phyloP scores from a whole-genome alignment of 169 alveolate species.

The Miamiensis avidus region DNA sequence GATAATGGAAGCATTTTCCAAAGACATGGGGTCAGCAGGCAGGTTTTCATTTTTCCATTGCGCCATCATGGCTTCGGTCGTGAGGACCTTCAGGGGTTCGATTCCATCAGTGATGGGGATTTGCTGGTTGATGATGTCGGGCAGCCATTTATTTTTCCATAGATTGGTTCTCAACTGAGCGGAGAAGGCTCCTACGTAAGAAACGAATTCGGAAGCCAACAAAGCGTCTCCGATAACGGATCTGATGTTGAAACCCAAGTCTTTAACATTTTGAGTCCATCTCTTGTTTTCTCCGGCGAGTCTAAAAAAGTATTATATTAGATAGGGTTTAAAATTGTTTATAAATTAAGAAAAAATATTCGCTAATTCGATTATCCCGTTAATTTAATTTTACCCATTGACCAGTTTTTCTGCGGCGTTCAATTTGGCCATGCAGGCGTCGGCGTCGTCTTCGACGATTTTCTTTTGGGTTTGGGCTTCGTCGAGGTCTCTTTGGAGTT shows the following conservation, averaged over 20 bases:
- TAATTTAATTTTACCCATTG: too few species aligned
- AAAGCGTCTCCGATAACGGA: conserved; percentile 94
- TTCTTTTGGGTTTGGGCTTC: conserved; percentile 88
- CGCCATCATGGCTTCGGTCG: conserved; percentile 93
- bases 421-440: conserved; percentile 87
- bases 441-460: conserved; percentile 89
- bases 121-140: conserved; percentile 84
- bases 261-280: conserved; percentile 93
- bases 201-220: conserved; percentile 94
- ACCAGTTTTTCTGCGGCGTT: conserved; percentile 94
- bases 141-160: conserved; percentile 92
- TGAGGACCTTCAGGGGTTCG: conserved; percentile 89
- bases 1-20: conserved; percentile 94
- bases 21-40: conserved; percentile 94
- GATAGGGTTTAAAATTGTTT: too few species aligned
- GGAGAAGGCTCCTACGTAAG: conserved; percentile 95
- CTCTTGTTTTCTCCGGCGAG: conserved; percentile 95
- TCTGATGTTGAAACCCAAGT: conserved; percentile 83
- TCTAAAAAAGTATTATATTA: too few species aligned
- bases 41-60: conserved; percentile 95
- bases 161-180: conserved; percentile 88
- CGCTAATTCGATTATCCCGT: too few species aligned
- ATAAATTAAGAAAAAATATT: too few species aligned
- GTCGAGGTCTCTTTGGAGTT: conserved; percentile 44
- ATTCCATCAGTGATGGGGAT: conserved; percentile 90